phyloP scores from a whole-genome alignment of 2,329 filamentous ascomycete genomes.

The Verticillium longisporum region DNA sequence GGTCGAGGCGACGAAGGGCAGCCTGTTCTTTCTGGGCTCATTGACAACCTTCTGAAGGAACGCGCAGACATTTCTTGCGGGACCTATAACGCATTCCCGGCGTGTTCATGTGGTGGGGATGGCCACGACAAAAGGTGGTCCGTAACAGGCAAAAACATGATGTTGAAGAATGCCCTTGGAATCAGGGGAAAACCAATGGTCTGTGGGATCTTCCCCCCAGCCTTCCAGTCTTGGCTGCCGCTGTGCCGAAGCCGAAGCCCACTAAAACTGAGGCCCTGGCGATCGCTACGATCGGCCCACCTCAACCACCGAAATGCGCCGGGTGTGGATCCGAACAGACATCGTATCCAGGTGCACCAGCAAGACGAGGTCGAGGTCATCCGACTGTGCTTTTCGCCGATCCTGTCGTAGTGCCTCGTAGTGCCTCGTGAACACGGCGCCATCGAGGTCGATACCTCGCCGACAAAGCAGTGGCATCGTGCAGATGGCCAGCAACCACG shows the following conservation, averaged over 20 bases:
- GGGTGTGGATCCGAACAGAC: not conserved
- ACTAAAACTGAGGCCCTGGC: not conserved
- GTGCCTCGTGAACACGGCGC: not conserved
- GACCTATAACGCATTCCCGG: no score
- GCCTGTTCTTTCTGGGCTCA: no score
- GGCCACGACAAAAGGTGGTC: not conserved
- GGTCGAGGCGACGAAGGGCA: no score
- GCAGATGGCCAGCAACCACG: not conserved
- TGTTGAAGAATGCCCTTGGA: not conserved
- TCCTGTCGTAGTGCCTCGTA: not conserved
- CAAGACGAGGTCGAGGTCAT: not conserved
- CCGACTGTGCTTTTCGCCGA: not conserved
- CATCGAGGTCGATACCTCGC: not conserved
- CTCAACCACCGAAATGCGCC: not conserved
- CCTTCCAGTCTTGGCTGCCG: not conserved
- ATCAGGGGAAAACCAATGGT: not conserved
- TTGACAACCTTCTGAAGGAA: no score
- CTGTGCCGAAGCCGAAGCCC: not conserved
- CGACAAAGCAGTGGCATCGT: not conserved
- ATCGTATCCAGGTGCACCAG: not conserved
- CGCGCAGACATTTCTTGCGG: no score
- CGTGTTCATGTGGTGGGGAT: no score
- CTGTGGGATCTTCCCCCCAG: not conserved
- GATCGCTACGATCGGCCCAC: not conserved
- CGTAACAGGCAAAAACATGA: not conserved